These are phyloP conservation scores for Nakazawaea pomicola DNA, from an alignment of 805 yeast genomes.

Conservation along the genomic window DNA sequence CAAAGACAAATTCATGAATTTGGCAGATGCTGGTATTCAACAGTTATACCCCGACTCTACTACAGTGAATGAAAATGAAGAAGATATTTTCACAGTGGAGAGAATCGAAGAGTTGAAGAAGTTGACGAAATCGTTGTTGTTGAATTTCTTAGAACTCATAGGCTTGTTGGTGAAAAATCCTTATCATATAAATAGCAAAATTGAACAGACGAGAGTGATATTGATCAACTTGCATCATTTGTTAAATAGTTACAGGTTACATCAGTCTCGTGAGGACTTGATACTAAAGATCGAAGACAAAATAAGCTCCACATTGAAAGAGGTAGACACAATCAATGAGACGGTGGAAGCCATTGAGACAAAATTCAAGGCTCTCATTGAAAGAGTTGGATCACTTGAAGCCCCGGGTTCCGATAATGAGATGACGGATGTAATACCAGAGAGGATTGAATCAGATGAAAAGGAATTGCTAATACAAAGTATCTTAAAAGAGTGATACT, in stretches of 20 bases:
- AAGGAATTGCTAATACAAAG: slow-evolving; percentile 1
- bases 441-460: not conserved
- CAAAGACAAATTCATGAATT: slow-evolving; percentile 69
- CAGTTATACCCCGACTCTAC: slow-evolving; percentile 51
- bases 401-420: not conserved
- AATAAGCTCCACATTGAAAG: slow-evolving; percentile 31
- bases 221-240: slow-evolving; percentile 89
- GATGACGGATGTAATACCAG: not conserved
- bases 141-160: slow-evolving; percentile 77
- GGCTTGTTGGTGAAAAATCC: slow-evolving; percentile 79
- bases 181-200: slow-evolving; percentile 47
- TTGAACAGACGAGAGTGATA: slow-evolving; percentile 75
- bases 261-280: slow-evolving; percentile 87
- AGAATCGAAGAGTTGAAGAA: slow-evolving; percentile 74
- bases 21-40: slow-evolving; percentile 70
- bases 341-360: slow-evolving; percentile 7
- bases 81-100: slow-evolving; percentile 37
- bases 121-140: slow-evolving; percentile 68
- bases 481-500: not conserved
- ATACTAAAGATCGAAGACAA: slow-evolving; percentile 69
- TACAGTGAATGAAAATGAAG: slow-evolving; percentile 23
- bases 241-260: slow-evolving; percentile 88
- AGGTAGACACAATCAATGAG: slow-evolving; percentile 4
- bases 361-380: slow-evolving; percentile 6
- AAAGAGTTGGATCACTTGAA: not conserved